Evolutionary conservation across 257 asterid genomes (phyloP), one percentile per base, ranked within the genome.

Genomic region (Penstemon eatonii): DNA sequence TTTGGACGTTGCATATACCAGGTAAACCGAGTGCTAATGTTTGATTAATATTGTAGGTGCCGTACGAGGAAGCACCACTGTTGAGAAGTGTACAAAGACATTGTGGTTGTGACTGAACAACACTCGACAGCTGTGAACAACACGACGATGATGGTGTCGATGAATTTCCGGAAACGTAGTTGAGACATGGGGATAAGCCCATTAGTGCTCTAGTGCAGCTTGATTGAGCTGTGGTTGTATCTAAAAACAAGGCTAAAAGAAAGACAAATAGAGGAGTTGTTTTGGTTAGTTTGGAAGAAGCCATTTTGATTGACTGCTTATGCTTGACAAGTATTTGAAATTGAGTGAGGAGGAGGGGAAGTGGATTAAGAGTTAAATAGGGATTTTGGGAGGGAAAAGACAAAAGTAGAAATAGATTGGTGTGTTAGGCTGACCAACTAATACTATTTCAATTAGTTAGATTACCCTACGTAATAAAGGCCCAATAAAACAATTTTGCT

Each of bases 21-120:
- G 89, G 86, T 41, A 84, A 54, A 1, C 71, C 73, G 42, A 79
- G 66, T 39, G 89, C 89, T 18, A 80, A 82, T 63, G 89, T 81
- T 51, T 74, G 82, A 47, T 84, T 84, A 42, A 79, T 25, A 25
- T 25, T 66, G 43, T 72, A 45, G 45, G 77, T 9, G 8, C 85
- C 89, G 4, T 73, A 60, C 9, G 78, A 42, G 13, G 78, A 75
- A 6, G 69, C 73, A 3, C 75, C 81, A 5, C 71, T 66, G 3
- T 70, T 81, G 4, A 84, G 68, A 52, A 79, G 65, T 11, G 73
- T 60, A 44, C 89, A 84, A 10, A 84, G 81, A 63, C 89, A 84
- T 19, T 36, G 79, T 0, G 87, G 89, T 69, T 76, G 83, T 6
- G 87, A 73, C 53, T 64, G 76, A 19, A 82, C 85, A 10, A 80